These are phyloP conservation scores for Elsinoe australis DNA, from an alignment of 2,329 filamentous ascomycete species.

Conservation along the genomic window DNA sequence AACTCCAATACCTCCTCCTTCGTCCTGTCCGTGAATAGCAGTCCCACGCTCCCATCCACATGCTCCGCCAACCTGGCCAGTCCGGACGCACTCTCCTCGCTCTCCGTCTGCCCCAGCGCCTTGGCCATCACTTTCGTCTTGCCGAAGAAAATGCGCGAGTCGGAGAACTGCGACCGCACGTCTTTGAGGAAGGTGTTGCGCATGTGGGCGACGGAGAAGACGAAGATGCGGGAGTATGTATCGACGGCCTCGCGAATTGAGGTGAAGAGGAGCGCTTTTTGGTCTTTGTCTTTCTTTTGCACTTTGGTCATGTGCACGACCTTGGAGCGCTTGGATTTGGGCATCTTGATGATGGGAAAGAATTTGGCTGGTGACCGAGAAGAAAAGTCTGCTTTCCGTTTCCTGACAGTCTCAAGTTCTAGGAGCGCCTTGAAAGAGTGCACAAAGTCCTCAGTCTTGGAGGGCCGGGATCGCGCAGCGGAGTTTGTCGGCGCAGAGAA, in stretches of 20 bases:
- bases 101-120: constrained; percentile 68
- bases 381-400: too few species aligned
- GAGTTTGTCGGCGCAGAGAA: constrained; percentile 69
- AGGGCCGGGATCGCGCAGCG: too few species aligned
- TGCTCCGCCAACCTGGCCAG: constrained; percentile 61
- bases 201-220: constrained; percentile 94
- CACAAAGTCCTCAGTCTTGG: background rate
- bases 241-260: constrained; percentile 80
- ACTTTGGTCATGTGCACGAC: constrained; percentile 87
- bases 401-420: too few species aligned
- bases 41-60: constrained; percentile 74
- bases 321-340: constrained; percentile 89
- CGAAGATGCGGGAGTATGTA: constrained; percentile 82
- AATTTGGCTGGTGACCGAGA: background rate
- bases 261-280: constrained; percentile 76
- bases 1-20: constrained; percentile 60
- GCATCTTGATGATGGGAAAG: constrained; percentile 54
- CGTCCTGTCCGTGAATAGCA: constrained; percentile 79
- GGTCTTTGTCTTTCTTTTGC: constrained; percentile 86
- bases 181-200: constrained; percentile 94
- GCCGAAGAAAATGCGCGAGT: constrained; percentile 93
- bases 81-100: constrained; percentile 70
- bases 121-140: constrained; percentile 99
- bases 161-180: constrained; percentile 73
- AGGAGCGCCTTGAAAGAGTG: background rate